These are phyloP conservation scores for Acaromyces ingoldii DNA, from an alignment of 1,284 basidiomycete species.

Conservation along the genomic window DNA sequence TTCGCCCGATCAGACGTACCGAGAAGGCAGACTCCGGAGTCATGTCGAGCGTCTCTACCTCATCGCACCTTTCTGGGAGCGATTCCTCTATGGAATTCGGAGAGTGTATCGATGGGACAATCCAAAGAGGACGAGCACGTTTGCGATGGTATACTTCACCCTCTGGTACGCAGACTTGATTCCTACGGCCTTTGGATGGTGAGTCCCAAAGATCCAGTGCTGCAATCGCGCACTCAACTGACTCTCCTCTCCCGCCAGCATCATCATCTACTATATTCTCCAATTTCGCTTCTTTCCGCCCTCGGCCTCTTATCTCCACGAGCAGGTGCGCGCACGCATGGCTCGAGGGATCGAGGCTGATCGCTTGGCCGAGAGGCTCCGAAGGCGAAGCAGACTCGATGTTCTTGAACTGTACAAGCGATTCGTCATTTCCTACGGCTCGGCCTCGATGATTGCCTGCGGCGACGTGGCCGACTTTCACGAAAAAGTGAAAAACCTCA, in stretches of 20 bases:
- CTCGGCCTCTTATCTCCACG: conserved; percentile 44
- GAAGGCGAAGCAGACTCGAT: conserved; percentile 44
- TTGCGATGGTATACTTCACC: conserved; percentile 50
- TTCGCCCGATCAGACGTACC: conserved; percentile 38
- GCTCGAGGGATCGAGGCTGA: conserved; percentile 46
- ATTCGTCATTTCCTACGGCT: conserved; percentile 39
- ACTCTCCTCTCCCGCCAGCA: background rate
- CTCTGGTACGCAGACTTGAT: conserved; percentile 49
- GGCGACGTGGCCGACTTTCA: conserved; percentile 47
- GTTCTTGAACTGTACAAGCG: conserved; percentile 47
- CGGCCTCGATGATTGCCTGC: conserved; percentile 30
- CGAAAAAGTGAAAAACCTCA: conserved; percentile 49
- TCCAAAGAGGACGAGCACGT: conserved; percentile 25
- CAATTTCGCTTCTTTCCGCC: conserved; percentile 50
- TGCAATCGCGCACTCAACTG: background rate
- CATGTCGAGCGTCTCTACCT: conserved; percentile 49
- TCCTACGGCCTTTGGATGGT: conserved; percentile 44
- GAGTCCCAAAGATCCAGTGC: background rate
- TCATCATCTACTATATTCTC: conserved; percentile 42
- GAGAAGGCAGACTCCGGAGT: conserved; percentile 42
- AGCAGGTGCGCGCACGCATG: conserved; percentile 44
- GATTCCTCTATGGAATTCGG: conserved; percentile 24
- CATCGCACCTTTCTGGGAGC: conserved; percentile 51
- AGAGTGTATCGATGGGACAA: conserved; percentile 29
- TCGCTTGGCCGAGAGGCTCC: conserved; percentile 40